Percentiles rank a stretch among this genome's conserved stretches.
Conservation (phyloP, 306 rosid species). For the Medicago arabica region DNA sequence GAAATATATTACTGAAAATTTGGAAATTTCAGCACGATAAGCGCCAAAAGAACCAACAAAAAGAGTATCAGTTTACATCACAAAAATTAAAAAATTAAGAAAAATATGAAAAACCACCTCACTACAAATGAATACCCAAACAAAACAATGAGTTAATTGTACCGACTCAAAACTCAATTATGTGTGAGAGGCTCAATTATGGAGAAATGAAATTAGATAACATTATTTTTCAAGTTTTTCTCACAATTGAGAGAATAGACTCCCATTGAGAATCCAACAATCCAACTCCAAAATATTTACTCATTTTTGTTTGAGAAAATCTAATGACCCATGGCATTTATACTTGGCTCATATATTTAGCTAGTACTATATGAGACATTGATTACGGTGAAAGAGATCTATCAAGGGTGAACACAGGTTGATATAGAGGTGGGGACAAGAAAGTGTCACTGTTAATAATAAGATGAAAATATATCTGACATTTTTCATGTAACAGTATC, state of each 20-base stretch:
- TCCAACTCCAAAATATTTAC: neutral
- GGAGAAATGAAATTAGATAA: too few species aligned
- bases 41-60: too few species aligned
- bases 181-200: too few species aligned
- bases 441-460: conserved; percentile 38
- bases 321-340: neutral
- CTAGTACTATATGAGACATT: neutral
- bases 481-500: neutral
- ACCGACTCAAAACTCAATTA: too few species aligned
- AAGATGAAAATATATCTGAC: conserved; percentile 24
- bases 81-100: too few species aligned
- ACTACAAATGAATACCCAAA: too few species aligned
- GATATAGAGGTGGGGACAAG: neutral
- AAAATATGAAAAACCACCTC: too few species aligned
- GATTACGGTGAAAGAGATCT: conserved; percentile 32
- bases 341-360: neutral
- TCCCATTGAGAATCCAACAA: neutral
- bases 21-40: too few species aligned
- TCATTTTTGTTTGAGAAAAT: neutral
- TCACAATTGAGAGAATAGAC: neutral
- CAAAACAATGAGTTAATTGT: too few species aligned
- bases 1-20: too few species aligned
- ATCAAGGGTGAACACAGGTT: conserved; percentile 4
- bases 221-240: neutral
- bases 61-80: too few species aligned